phyloP scores from a whole-genome alignment of 179 eudicot species.

The Beta lomatogona region DNA sequence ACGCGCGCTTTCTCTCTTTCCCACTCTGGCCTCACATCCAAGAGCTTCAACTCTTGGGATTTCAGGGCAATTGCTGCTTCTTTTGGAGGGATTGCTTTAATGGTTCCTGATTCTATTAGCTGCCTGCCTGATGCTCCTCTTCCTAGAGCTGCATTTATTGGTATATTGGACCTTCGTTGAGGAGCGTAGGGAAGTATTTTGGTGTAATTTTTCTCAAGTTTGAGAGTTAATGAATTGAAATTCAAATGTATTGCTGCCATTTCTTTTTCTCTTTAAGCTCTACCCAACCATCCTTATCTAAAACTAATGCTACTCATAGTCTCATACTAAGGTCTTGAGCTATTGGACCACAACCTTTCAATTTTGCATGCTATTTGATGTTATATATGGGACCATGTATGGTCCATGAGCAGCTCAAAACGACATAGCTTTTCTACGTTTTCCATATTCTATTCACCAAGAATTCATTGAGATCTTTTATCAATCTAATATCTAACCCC shows the following conservation, averaged over 20 bases:
- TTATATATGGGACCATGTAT: slow-evolving; percentile 1
- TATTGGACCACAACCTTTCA: slow-evolving; percentile 9
- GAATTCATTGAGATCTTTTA: background rate
- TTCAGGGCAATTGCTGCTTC: slow-evolving; percentile 58
- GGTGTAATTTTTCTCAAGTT: slow-evolving; percentile 20
- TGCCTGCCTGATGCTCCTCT: slow-evolving; percentile 48
- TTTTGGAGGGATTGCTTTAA: slow-evolving; percentile 53
- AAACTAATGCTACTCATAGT: background rate
- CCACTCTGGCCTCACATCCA: slow-evolving; percentile 88
- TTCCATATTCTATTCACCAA: background rate
- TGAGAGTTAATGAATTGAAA: slow-evolving; percentile 29
- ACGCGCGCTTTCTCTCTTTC: slow-evolving; percentile 83
- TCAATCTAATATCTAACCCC: too few species aligned
- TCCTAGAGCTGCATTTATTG: slow-evolving; percentile 42
- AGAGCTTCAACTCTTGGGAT: slow-evolving; percentile 56
- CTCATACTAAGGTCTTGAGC: background rate
- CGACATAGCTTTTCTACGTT: background rate
- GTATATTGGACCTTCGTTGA: slow-evolving; percentile 22
- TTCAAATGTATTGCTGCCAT: slow-evolving; percentile 56
- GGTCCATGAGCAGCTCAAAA: slow-evolving; percentile 3
- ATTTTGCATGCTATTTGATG: background rate
- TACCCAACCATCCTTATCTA: slow-evolving; percentile 15
- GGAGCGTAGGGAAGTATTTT: slow-evolving; percentile 6
- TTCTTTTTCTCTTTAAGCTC: background rate
- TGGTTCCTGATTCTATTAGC: slow-evolving; percentile 63